phyloP scores from a whole-genome alignment of 2,329 filamentous ascomycete species.

The Coniochaeta prunicola region DNA sequence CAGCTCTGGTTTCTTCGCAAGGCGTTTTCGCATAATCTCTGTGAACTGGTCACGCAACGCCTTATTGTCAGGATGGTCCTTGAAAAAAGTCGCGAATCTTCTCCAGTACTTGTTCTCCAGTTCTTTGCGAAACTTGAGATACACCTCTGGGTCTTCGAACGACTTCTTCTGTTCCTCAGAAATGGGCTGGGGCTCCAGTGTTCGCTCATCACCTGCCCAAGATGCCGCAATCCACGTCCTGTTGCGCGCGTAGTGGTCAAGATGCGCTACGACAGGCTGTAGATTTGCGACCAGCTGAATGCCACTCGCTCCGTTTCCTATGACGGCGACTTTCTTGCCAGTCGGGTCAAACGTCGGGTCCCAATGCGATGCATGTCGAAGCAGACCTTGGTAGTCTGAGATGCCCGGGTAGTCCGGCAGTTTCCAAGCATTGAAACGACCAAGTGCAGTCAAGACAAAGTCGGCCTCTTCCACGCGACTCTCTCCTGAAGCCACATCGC shows the following conservation, averaged over 20 bases:
- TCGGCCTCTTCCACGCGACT: constrained; percentile 43
- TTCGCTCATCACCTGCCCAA: constrained; percentile 48
- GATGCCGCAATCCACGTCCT: constrained; percentile 62
- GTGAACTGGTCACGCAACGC: constrained; percentile 38
- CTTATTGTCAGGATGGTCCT: constrained; percentile 40
- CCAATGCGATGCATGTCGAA: constrained; percentile 58
- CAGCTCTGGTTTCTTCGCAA: constrained; percentile 48
- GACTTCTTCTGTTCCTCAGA: constrained; percentile 43
- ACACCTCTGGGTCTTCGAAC: constrained; percentile 53
- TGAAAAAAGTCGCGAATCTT: constrained; percentile 46
- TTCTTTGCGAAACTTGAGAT: constrained; percentile 51
- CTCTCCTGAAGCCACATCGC: constrained; percentile 29
- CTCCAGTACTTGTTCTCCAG: constrained; percentile 57
- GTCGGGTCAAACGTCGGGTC: constrained; percentile 39
- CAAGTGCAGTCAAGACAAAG: constrained; percentile 56
- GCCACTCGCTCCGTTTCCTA: constrained; percentile 57
- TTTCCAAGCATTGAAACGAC: constrained; percentile 59
- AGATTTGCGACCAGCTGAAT: constrained; percentile 50
- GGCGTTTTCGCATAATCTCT: constrained; percentile 44
- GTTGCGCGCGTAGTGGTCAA: constrained; percentile 60
- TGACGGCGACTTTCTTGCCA: constrained; percentile 47
- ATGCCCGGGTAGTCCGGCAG: constrained; percentile 55
- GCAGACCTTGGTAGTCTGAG: constrained; percentile 42
- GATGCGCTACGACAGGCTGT: constrained; percentile 36
- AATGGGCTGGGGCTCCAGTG: constrained; percentile 48